phyloP scores from a whole-genome alignment of 2,329 filamentous ascomycete genomes.

The Aspergillus sp. region DNA sequence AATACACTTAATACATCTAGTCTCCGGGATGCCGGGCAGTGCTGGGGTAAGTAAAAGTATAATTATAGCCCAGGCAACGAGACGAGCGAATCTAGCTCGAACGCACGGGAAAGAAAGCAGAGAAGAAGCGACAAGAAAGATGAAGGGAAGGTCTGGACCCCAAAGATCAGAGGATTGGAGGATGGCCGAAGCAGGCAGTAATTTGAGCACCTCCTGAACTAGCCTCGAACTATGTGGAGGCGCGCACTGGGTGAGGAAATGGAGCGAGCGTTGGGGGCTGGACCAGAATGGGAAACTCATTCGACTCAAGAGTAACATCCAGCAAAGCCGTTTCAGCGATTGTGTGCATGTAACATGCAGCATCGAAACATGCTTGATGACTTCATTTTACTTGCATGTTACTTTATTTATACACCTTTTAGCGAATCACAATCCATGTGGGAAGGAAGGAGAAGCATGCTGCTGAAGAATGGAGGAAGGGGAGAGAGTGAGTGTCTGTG shows the following conservation, averaged over 20 bases:
- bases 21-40: not conserved
- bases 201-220: slow-evolving; percentile 2
- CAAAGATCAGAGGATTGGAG: not conserved
- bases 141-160: not conserved
- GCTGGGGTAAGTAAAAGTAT: not conserved
- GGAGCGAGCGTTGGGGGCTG: slow-evolving; percentile 1
- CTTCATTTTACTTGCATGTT: not conserved
- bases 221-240: slow-evolving; percentile 5
- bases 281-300: not conserved
- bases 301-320: not conserved
- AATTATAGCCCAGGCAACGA: not conserved
- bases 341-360: not conserved
- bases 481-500: not conserved
- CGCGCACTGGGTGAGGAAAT: not conserved
- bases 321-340: too few relatives aligned
- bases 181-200: not conserved
- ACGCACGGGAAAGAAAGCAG: not conserved
- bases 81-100: not conserved
- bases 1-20: not conserved
- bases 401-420: too few relatives aligned
- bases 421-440: not conserved
- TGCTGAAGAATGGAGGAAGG: not conserved
- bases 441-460: not conserved
- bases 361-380: not conserved
- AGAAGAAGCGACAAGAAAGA: not conserved